Conservation (phyloP, 306 rosid species). For the Dryas alaskensis region DNA sequence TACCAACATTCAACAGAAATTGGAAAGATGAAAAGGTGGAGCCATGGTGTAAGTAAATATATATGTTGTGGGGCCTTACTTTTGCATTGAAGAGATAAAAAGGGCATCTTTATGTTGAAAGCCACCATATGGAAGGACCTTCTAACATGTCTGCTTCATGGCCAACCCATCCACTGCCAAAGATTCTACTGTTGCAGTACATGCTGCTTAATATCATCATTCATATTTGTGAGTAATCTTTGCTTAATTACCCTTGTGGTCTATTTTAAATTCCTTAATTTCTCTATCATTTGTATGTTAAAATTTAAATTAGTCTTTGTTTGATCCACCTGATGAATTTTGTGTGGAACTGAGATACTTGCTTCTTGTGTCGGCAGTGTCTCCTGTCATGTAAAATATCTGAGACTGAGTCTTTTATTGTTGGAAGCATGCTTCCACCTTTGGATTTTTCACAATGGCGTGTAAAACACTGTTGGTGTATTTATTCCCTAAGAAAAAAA, state of each 20-base stretch:
- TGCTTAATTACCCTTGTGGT: neutral
- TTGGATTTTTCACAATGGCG: neutral
- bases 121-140: constrained; percentile 1
- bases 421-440: neutral
- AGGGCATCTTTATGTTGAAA: constrained; percentile 1
- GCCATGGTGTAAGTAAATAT: neutral
- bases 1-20: neutral
- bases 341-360: neutral
- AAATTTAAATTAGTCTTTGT: neutral
- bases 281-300: neutral
- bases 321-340: neutral
- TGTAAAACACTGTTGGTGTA: neutral
- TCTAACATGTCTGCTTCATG: constrained; percentile 13
- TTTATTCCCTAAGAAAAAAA: neutral
- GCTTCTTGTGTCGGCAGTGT: neutral
- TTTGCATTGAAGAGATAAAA: neutral
- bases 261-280: neutral
- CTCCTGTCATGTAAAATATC: neutral
- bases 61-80: constrained; percentile 1
- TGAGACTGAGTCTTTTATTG: neutral
- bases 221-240: neutral
- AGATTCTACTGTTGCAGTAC: constrained; percentile 3
- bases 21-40: neutral
- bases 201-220: neutral
- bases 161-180: constrained; percentile 12